Base-by-base conservation (phyloP, 768 basidiomycete species). In the Antrodiella citrinella region DNA sequence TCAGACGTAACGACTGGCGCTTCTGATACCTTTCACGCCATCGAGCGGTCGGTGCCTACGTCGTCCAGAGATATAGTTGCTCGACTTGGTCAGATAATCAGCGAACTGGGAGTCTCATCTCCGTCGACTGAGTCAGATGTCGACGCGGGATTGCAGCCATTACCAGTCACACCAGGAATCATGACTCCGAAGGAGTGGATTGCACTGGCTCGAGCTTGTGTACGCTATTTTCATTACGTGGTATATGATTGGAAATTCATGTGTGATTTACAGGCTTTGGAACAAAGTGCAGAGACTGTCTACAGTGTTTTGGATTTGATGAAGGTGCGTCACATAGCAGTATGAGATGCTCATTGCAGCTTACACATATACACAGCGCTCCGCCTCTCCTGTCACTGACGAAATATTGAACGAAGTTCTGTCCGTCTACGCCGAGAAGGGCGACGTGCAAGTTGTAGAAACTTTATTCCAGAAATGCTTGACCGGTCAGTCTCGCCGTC, bases 261-360 rank as follows among this genome's bases (percentile, higher is more conserved):
- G n/a, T n/a, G n/a, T n/a, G n/a, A n/a, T n/a, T n/a, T n/a, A n/a
- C n/a, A n/a, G n/a, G n/a, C n/a, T n/a, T n/a, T n/a, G n/a, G n/a
- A n/a, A n/a, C n/a, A n/a, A n/a, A n/a, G n/a, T n/a, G n/a, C n/a
- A n/a, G n/a, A n/a, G n/a, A 15, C 30, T 35, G 81, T 78, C 1
- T 74, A 82, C 54, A 57, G 59, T 2, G 68, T 73, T 2, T 59
- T 89, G 5, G 62, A 69, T 15, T 64, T 88, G 1, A 83, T 85
- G 76, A 62, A 67, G 63, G 77, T 73, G 12, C 51, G 63, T 56
- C 45, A 15, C 4, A n/a, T 30, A 5, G 13, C 39, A 15, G 9
- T 51, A 22, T n/a, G 21, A 10, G 41, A 12, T 38, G 18, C 20
- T 18, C 47, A 10, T 38, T 12, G 20, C 43, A 24, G 23, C 13